phyloP scores from a whole-genome alignment of 2,329 filamentous ascomycete species.

The Chrysoporthe deuterocubensis region DNA sequence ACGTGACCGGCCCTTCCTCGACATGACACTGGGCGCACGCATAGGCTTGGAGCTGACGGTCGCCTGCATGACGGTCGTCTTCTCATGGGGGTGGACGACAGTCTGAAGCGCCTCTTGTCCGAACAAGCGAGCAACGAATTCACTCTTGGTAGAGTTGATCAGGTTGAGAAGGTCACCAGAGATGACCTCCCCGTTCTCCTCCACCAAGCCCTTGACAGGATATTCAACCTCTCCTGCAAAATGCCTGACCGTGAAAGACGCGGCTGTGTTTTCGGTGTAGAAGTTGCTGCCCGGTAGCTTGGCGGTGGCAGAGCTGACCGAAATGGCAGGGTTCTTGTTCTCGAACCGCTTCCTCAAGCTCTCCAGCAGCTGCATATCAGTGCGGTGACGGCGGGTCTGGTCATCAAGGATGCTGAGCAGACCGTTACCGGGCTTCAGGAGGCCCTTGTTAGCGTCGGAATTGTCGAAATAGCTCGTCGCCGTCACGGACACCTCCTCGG shows the following conservation, averaged over 20 bases:
- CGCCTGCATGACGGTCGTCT: conserved; percentile 89
- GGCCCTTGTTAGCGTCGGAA: conserved; percentile 86
- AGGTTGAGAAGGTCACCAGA: conserved; percentile 95
- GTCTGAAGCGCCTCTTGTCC: conserved; percentile 95
- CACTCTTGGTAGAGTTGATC: conserved; percentile 83
- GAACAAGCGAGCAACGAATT: conserved; percentile 88
- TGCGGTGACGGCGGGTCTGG: conserved; percentile 86
- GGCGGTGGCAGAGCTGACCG: conserved; percentile 74
- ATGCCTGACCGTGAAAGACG: conserved; percentile 88
- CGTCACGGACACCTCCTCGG: conserved; percentile 87
- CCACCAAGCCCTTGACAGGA: conserved; percentile 80
- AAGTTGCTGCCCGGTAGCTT: conserved; percentile 89
- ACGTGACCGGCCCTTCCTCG: conserved; percentile 65
- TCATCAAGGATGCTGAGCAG: conserved; percentile 94
- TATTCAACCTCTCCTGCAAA: conserved; percentile 98
- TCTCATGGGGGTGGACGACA: conserved; percentile 90
- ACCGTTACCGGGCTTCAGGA: conserved; percentile 91
- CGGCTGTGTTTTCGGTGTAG: conserved; percentile 76
- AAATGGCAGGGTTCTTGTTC: conserved; percentile 89
- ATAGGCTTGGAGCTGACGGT: conserved; percentile 95
- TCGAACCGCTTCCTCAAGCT: conserved; percentile 92
- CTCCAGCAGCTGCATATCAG: conserved; percentile 88
- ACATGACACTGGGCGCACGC: conserved; percentile 90
- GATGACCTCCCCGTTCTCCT: conserved; percentile 95
- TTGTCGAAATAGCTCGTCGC: conserved; percentile 98